Base-by-base conservation (phyloP, 345 rosid species). In the Crucihimalaya himalaica region DNA sequence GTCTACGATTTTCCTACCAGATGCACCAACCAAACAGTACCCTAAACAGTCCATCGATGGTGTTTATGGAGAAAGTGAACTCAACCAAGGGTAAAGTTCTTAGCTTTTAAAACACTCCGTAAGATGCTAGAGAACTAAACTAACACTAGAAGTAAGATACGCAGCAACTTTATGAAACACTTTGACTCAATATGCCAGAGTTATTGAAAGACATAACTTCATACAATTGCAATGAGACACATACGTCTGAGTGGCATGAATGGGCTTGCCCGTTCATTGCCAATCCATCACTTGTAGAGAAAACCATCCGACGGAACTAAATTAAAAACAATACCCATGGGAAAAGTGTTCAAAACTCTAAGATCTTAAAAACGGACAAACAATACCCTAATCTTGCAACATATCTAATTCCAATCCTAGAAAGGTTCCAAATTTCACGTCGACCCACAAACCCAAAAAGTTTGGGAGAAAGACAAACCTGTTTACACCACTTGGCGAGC, bases 401-500 rank as follows among this genome's bases (percentile, higher is more conserved):
- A 28, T 58, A 67, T 28, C 47, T 15, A 12, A 69, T 62, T 39
- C 53, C 37, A 55, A 29, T 42, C 29, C 51, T 39, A 39, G 28
- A 40, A 77, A 77, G 77, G 62, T 70, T 48, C 46, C 2, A 54
- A 70, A 66, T 70, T 56, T 72, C 42, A 43, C 59, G 11, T 25
- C 6, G 8, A 25, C 68, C 46, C 56, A 48, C 40, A 32, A 54
- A 61, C 19, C 53, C 21, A 48, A 62, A 40, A 40, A 39, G 16
- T 13, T 35, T 2, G 2, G 48, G 60, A 65, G 47, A 11, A 40
- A 23, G 31, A 60, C 75, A 66, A 28, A 92, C 99, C 98, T 96
- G 99, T 79, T 90, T 91, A 79, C 98, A 96, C 99, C 99, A 96
- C 79, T 96, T 90, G 35, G 98, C 89, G 14, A 92, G 91, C 28